Base-by-base conservation (phyloP, 2,329 filamentous ascomycete species). In the Talaromyces pinophilus region DNA sequence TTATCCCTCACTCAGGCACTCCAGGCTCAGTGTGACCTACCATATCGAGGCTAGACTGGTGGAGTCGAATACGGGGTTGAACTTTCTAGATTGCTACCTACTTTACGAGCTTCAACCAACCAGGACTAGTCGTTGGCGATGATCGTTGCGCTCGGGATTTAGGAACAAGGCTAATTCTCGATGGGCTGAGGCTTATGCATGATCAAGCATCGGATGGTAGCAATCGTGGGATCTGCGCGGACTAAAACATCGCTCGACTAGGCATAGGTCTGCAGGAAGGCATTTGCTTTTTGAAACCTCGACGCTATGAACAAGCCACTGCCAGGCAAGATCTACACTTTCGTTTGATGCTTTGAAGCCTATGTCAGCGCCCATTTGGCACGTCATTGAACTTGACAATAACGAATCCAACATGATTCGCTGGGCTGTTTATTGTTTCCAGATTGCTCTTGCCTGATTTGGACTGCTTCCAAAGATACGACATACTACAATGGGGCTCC, bases 41-140 rank as follows among this genome's bases (percentile, higher is more conserved):
- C 38, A 19, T 13, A 60, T 60, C 5, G 7, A 60, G 57, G 19
- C 40, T 60, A 60, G 57, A 46, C 22, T 19, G 22, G 35, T 60
- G 57, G 57, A 42, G 19, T 28, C 15, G 22, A 46, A 60, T 60
- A 60, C 57, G 38, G 57, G 57, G 57, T 59, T 59, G 57, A 42
- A 44, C 13, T 55, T 59, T 59, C 50, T 54, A 54, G 50, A 30
- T 10, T 54, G 28, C 50, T 54, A 54, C 50, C 50, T 54, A 54
- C 28, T 54, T 28, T 8, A 54, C 28, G 19, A 54, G 50, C 50
- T 25, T 54, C 50, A 4, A 5, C 50, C 50, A 54, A 54, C 50
- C 50, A 33, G 57, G 17, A 13, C 15, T 19, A 28, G 7, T 30
- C 22, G 5, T 19, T 46, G 38, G 22, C 35, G 22, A 60, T n/a